These are phyloP conservation scores for Alternaria rosae DNA, from an alignment of 2,329 filamentous ascomycete species.

Conservation along the genomic window DNA sequence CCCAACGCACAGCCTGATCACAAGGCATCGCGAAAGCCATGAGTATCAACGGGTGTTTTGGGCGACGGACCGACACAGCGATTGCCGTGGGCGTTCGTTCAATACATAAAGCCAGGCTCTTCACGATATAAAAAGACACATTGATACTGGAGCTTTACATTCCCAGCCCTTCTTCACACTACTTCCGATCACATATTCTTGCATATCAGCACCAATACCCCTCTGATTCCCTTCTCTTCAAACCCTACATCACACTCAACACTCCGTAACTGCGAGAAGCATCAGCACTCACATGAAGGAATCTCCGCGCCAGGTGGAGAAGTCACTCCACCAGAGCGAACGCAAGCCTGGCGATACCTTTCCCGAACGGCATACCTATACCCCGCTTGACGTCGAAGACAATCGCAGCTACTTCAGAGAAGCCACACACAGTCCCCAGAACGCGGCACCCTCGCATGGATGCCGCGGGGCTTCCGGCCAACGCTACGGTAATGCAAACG, in stretches of 20 bases:
- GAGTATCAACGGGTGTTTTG: background rate
- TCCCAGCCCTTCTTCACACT: slow-evolving; percentile 16
- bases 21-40: slow-evolving; percentile 35
- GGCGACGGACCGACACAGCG: slow-evolving; percentile 4
- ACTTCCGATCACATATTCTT: background rate
- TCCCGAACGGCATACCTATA: background rate
- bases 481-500: slow-evolving; percentile 21
- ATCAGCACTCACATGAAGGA: slow-evolving; percentile 22
- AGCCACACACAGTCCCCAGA: background rate
- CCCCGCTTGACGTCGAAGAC: background rate
- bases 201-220: background rate
- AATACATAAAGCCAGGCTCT: slow-evolving; percentile 13
- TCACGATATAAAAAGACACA: slow-evolving; percentile 5
- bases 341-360: background rate
- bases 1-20: slow-evolving; percentile 40
- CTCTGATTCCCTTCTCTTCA: slow-evolving; percentile 4
- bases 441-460: slow-evolving; percentile 7
- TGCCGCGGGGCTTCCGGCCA: slow-evolving; percentile 2
- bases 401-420: slow-evolving; percentile 3
- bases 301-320: slow-evolving; percentile 5
- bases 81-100: slow-evolving; percentile 11
- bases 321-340: slow-evolving; percentile 1
- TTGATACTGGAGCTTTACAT: background rate
- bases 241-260: background rate
- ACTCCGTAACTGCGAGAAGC: background rate